Conservation (phyloP, 495 filamentous ascomycete genomes). For the Aspergillus leporis region DNA sequence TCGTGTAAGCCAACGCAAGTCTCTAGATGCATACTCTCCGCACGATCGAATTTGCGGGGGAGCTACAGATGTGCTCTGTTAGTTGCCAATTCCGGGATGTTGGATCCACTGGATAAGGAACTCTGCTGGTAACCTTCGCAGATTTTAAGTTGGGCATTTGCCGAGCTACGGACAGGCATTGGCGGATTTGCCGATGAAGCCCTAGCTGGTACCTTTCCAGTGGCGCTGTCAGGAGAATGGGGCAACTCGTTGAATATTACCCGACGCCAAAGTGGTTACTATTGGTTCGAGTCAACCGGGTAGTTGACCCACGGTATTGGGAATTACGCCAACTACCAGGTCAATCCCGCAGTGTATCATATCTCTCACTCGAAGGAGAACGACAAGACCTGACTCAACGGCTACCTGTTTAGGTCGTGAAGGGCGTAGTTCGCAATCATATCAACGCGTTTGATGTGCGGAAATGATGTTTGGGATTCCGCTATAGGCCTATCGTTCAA, state of each 20-base stretch:
- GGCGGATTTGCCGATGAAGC: slow-evolving; percentile 19
- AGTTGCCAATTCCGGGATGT: not conserved
- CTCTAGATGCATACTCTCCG: slow-evolving; percentile 23
- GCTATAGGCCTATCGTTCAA: not conserved
- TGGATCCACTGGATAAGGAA: not conserved
- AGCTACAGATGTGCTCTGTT: not conserved
- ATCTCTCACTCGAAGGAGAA: not conserved
- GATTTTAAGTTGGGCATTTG: slow-evolving; percentile 12
- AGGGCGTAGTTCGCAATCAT: not conserved
- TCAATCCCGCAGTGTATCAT: not conserved
- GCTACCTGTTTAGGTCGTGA: not conserved
- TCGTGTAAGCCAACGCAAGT: not conserved
- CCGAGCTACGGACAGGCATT: slow-evolving; percentile 16
- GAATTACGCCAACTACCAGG: not conserved
- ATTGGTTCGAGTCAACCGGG: not conserved
- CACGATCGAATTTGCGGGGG: slow-evolving; percentile 29
- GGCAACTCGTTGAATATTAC: not conserved
- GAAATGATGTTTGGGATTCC: not conserved
- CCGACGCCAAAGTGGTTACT: not conserved
- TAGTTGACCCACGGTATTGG: slow-evolving; percentile 9
- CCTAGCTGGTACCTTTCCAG: not conserved
- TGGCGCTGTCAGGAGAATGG: not conserved
- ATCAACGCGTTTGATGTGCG: not conserved
- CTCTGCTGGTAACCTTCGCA: not conserved
- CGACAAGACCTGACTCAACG: not conserved